A percentile compares a stretch with the other conserved stretches of the same genome.
Evolutionary conservation across 2,329 filamentous ascomycete genomes (phyloP).

Genomic region (Colletotrichum navitas): DNA sequence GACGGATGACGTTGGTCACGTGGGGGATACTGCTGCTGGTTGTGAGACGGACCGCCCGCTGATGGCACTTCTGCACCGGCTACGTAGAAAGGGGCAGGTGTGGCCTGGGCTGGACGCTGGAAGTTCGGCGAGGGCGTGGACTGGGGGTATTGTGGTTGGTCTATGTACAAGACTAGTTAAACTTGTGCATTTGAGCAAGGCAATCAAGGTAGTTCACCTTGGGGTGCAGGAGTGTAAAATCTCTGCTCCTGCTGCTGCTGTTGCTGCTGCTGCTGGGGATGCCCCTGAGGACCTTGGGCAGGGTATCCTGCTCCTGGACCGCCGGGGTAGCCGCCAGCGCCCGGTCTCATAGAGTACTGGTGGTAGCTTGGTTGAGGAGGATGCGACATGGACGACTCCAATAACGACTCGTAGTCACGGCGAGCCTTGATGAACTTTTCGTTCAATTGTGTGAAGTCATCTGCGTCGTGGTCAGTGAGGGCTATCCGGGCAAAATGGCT

Average conservation of each 20-base stretch:
- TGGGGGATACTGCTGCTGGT: slow-evolving; percentile 62
- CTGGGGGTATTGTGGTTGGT: slow-evolving; percentile 61
- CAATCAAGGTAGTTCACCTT: slow-evolving; percentile 54
- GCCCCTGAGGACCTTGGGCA: slow-evolving; percentile 55
- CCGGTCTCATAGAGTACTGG: slow-evolving; percentile 71
- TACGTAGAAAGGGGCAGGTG: slow-evolving; percentile 74
- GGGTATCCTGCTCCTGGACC: slow-evolving; percentile 53
- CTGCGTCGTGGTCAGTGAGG: slow-evolving; percentile 58
- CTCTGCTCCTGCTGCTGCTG: slow-evolving; percentile 55
- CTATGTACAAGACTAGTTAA: slow-evolving; percentile 50
- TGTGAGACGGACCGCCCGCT: slow-evolving; percentile 48
- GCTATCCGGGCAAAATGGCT: background rate
- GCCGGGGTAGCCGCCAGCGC: slow-evolving; percentile 58
- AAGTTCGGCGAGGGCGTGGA: slow-evolving; percentile 67
- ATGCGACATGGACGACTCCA: slow-evolving; percentile 97
- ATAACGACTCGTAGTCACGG: slow-evolving; percentile 93
- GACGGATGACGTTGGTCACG: slow-evolving; percentile 62
- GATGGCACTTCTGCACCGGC: slow-evolving; percentile 68
- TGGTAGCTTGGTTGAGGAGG: slow-evolving; percentile 85
- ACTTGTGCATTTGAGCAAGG: slow-evolving; percentile 32
- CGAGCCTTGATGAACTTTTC: slow-evolving; percentile 99
- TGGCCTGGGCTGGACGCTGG: slow-evolving; percentile 63
- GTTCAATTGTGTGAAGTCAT: slow-evolving; percentile 98
- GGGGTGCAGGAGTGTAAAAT: slow-evolving; percentile 75
- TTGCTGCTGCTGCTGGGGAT: slow-evolving; percentile 42